Conservation (phyloP, 2,329 filamentous ascomycete species). For the Leptographium galeiforme region DNA sequence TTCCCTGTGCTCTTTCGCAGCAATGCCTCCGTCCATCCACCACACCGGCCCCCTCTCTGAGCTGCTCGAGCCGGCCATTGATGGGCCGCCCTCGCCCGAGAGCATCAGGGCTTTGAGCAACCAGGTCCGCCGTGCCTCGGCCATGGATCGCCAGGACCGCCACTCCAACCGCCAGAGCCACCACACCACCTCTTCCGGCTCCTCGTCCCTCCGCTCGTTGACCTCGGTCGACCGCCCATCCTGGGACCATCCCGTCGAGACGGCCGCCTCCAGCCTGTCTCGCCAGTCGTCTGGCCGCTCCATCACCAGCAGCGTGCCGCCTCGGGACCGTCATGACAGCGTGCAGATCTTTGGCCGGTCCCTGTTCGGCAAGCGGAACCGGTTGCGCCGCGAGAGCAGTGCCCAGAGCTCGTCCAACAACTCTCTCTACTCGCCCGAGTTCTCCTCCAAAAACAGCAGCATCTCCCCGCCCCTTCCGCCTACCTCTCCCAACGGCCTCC, state of each 20-base stretch:
- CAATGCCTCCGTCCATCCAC: conserved; percentile 3
- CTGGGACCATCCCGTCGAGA: conserved; percentile 36
- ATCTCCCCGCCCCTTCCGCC: conserved; percentile 11
- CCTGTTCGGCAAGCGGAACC: conserved; percentile 42
- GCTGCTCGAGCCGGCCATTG: conserved; percentile 42
- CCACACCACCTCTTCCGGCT: conserved; percentile 38
- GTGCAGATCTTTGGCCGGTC: conserved; percentile 45
- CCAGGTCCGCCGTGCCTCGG: conserved; percentile 42
- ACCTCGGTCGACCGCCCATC: conserved; percentile 28
- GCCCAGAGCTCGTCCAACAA: conserved; percentile 32
- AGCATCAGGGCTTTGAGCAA: conserved; percentile 44
- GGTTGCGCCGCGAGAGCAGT: conserved; percentile 37
- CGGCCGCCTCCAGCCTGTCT: conserved; percentile 23
- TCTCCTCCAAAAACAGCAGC: conserved; percentile 10
- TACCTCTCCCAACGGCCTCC: conserved; percentile 17
- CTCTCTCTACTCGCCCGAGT: conserved; percentile 35
- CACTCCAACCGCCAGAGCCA: conserved; percentile 25
- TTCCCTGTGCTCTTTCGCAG: background rate
- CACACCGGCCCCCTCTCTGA: conserved; percentile 20
- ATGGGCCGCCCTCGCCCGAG: conserved; percentile 48
- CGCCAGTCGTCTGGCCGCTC: conserved; percentile 45
- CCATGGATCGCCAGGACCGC: conserved; percentile 30
- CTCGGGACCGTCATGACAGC: conserved; percentile 43
- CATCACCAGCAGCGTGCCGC: conserved; percentile 35
- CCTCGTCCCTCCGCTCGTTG: conserved; percentile 38